Evolutionary conservation across 257 asterid species (phyloP).

Genomic region (Lantana camara): DNA sequence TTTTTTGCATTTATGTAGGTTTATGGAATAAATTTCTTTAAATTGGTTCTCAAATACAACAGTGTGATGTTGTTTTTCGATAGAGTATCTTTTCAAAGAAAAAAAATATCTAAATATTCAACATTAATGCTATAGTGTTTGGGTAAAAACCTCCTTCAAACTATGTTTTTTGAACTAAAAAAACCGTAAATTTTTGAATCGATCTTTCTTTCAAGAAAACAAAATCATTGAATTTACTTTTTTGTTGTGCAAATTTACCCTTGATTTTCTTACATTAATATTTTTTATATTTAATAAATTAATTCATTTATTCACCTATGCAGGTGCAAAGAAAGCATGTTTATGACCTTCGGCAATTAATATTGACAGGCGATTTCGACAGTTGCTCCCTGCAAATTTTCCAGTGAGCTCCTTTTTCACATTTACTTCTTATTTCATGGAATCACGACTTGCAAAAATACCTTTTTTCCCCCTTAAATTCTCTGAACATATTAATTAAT

Average conservation of each 20-base stretch:
- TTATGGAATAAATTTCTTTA: too few relatives aligned
- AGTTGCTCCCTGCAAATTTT: conserved; percentile 82
- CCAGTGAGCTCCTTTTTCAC: conserved; percentile 61
- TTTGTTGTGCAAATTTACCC: too few relatives aligned
- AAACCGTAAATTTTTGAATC: too few relatives aligned
- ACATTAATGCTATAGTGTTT: background rate
- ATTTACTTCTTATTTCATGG: too few relatives aligned
- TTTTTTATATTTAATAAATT: background rate
- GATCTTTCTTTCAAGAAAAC: too few relatives aligned
- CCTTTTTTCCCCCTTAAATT: background rate
- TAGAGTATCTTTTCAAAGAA: background rate
- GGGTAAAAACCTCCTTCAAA: too few relatives aligned
- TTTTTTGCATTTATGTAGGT: background rate
- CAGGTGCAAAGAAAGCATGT: conserved; percentile 99
- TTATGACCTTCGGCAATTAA: conserved; percentile 89
- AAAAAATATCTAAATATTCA: background rate
- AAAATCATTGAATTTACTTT: too few relatives aligned
- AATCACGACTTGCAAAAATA: background rate
- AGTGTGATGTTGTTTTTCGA: too few relatives aligned
- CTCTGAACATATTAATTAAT: conserved; percentile 20
- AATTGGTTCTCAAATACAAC: too few relatives aligned
- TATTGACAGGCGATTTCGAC: conserved; percentile 81
- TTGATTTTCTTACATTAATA: too few relatives aligned
- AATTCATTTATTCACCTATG: conserved; percentile 21
- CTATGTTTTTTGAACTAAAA: too few relatives aligned